These are phyloP conservation scores for Malus hybrid DNA, from an alignment of 331 rosid genomes.

Conservation along the genomic window DNA sequence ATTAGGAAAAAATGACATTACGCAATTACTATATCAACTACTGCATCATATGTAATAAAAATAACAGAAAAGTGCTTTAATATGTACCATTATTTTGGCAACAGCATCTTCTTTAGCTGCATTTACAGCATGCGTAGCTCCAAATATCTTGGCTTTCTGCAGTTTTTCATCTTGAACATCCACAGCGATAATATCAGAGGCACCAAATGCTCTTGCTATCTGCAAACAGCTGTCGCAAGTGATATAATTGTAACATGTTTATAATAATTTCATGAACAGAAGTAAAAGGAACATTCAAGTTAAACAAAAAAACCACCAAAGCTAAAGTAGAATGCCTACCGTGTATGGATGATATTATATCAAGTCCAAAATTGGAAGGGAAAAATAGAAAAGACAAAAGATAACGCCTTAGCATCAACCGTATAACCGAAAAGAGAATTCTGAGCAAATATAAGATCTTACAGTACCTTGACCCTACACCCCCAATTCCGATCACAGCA, in stretches of 20 bases:
- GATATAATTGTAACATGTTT: slow-evolving; percentile 15
- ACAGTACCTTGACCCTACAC: slow-evolving; percentile 85
- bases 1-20: neutral
- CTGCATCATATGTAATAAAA: neutral
- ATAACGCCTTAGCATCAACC: neutral
- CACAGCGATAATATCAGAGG: slow-evolving; percentile 88
- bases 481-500: slow-evolving; percentile 92
- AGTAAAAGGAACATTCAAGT: neutral
- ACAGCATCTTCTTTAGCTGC: slow-evolving; percentile 69
- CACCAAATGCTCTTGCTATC: slow-evolving; percentile 98
- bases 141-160: slow-evolving; percentile 70
- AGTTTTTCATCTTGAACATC: slow-evolving; percentile 84
- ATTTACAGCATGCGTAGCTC: slow-evolving; percentile 87
- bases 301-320: neutral
- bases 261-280: neutral
- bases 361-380: neutral
- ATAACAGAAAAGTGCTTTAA: slow-evolving; percentile 14
- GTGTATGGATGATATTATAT: neutral
- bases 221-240: slow-evolving; percentile 83
- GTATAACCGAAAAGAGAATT: neutral
- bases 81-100: slow-evolving; percentile 60
- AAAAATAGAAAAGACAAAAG: neutral
- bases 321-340: neutral
- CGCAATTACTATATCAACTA: neutral
- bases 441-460: neutral